These are phyloP conservation scores for Nothophytophthora sp. DNA, from an alignment of 352 stramenopile species.

Conservation along the genomic window DNA sequence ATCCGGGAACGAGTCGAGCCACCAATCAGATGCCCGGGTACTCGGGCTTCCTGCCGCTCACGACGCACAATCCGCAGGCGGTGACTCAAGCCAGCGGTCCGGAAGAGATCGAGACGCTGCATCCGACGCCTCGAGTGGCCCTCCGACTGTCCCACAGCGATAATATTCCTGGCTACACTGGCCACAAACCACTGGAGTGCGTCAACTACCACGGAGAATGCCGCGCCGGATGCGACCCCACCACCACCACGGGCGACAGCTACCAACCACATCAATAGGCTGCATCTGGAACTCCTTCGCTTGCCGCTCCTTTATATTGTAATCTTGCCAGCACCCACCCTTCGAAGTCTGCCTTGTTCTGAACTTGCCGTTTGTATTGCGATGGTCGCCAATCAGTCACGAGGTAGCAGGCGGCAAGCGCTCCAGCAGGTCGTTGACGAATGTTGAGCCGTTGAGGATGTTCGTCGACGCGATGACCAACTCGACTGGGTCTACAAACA, in stretches of 20 bases:
- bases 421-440: conserved; percentile 59
- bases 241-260: conserved; percentile 63
- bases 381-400: too few species aligned
- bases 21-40: conserved; percentile 88
- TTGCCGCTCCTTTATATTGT: conserved; percentile 9
- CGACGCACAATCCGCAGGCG: conserved; percentile 59
- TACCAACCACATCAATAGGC: conserved; percentile 60
- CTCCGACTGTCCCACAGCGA: conserved; percentile 80
- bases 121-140: conserved; percentile 35
- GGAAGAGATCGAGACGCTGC: conserved; percentile 18
- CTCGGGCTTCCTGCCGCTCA: conserved; percentile 62
- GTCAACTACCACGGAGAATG: conserved; percentile 81
- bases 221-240: conserved; percentile 50
- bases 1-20: conserved; percentile 61
- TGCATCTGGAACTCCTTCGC: not conserved
- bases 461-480: conserved; percentile 63
- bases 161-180: conserved; percentile 84
- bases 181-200: conserved; percentile 76
- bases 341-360: too few species aligned
- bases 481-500: conserved; percentile 50
- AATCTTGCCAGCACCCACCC: not conserved
- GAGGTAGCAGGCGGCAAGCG: conserved; percentile 34
- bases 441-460: conserved; percentile 52
- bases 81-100: conserved; percentile 56
- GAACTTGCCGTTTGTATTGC: too few species aligned